Evolutionary conservation across 768 basidiomycete species (phyloP).

Genomic region (Mrakia blollopis): DNA sequence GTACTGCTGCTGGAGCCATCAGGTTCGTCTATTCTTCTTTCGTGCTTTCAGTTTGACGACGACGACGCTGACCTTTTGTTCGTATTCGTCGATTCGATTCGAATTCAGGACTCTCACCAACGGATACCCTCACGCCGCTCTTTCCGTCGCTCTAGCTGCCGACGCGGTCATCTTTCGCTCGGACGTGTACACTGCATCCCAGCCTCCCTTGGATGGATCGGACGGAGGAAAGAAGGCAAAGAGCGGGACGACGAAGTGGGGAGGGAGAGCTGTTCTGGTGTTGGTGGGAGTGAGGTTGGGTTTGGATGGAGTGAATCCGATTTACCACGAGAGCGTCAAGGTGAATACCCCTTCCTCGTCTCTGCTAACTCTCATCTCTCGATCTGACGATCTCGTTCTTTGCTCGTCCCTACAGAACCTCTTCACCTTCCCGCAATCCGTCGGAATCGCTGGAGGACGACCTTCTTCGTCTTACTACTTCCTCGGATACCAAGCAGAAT

Average conservation of each 20-base stretch:
- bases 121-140: slow-evolving; percentile 69
- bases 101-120: slow-evolving; percentile 63
- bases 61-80: background rate
- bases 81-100: too few relatives aligned
- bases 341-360: slow-evolving; percentile 48
- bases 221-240: slow-evolving; percentile 1
- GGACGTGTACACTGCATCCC: slow-evolving; percentile 77
- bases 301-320: slow-evolving; percentile 87
- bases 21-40: slow-evolving; percentile 54
- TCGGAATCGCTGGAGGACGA: slow-evolving; percentile 93
- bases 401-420: slow-evolving; percentile 53
- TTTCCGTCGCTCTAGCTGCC: slow-evolving; percentile 74
- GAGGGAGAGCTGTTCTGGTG: slow-evolving; percentile 74
- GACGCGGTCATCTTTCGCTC: slow-evolving; percentile 79
- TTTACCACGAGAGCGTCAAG: slow-evolving; percentile 84
- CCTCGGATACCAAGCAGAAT: slow-evolving; percentile 83
- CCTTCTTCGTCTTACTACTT: slow-evolving; percentile 99
- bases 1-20: slow-evolving; percentile 93
- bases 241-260: slow-evolving; percentile 54
- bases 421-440: slow-evolving; percentile 89
- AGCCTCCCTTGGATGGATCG: slow-evolving; percentile 12
- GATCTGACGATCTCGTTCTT: background rate
- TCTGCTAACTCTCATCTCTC: background rate
- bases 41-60: too few relatives aligned
- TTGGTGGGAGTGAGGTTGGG: slow-evolving; percentile 82